Evolutionary conservation across 805 yeast species (phyloP).

Genomic region (Starmerella sp.): DNA sequence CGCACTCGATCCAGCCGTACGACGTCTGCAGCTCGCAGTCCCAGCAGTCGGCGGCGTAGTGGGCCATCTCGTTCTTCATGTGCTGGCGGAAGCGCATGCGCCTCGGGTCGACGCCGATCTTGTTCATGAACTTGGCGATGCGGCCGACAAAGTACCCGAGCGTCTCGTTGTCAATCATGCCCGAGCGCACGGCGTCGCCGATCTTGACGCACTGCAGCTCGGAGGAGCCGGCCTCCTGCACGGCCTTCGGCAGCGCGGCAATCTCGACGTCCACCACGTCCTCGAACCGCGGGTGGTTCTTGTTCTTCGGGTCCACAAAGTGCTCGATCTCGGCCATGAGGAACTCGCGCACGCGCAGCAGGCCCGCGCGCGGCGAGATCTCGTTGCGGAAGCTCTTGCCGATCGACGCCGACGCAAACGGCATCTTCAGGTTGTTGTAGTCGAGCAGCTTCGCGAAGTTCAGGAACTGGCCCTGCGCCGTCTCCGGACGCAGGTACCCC

Average conservation of each 20-base stretch:
- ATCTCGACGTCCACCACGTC: slow-evolving; percentile 65
- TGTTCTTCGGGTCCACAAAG: slow-evolving; percentile 86
- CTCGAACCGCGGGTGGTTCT: slow-evolving; percentile 67
- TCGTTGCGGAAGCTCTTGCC: slow-evolving; percentile 99
- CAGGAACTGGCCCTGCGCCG: slow-evolving; percentile 98
- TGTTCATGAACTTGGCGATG: slow-evolving; percentile 70
- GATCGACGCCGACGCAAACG: slow-evolving; percentile 98
- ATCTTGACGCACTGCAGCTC: slow-evolving; percentile 51
- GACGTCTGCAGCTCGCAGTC: slow-evolving; percentile 94
- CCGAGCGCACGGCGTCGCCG: slow-evolving; percentile 81
- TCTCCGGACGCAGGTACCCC: slow-evolving; percentile 96
- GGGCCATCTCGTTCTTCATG: slow-evolving; percentile 98
- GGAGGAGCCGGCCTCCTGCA: slow-evolving; percentile 79
- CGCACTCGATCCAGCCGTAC: slow-evolving; percentile 99
- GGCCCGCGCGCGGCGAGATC: slow-evolving; percentile 96
- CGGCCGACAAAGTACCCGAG: slow-evolving; percentile 94
- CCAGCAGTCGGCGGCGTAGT: slow-evolving; percentile 99
- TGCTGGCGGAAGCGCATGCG: slow-evolving; percentile 96
- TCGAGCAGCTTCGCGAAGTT: slow-evolving; percentile 90
- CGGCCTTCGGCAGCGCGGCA: slow-evolving; percentile 71
- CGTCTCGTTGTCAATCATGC: slow-evolving; percentile 92
- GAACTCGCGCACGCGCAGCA: slow-evolving; percentile 95
- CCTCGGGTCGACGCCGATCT: slow-evolving; percentile 78
- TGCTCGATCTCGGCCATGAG: slow-evolving; percentile 99
- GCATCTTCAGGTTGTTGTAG: slow-evolving; percentile 91